These are phyloP conservation scores for Kregervanrija delftensis DNA, from an alignment of 805 yeast species.

Conservation along the genomic window DNA sequence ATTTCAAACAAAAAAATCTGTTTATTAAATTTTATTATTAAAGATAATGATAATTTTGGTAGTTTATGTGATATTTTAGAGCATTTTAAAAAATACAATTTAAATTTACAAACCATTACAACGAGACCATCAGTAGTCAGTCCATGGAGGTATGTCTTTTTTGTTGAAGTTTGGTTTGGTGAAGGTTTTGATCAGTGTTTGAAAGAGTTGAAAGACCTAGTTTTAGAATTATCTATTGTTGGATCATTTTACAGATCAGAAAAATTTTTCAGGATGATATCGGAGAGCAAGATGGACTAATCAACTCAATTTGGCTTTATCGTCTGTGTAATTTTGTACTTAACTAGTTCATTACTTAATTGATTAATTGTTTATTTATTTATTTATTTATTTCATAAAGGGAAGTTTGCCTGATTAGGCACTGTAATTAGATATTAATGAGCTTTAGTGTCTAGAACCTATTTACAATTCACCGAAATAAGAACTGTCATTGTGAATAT, in stretches of 20 bases:
- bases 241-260: slow-evolving; percentile 36
- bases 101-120: slow-evolving; percentile 65
- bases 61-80: slow-evolving; percentile 61
- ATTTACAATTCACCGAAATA: too few relatives aligned
- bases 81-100: slow-evolving; percentile 44
- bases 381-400: too few relatives aligned
- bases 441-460: too few relatives aligned
- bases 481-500: too few relatives aligned
- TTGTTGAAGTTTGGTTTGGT: slow-evolving; percentile 54
- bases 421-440: too few relatives aligned
- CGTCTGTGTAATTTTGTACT: too few relatives aligned
- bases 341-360: too few relatives aligned
- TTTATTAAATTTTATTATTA: slow-evolving; percentile 58
- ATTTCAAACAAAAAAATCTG: slow-evolving; percentile 32
- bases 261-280: slow-evolving; percentile 22
- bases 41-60: slow-evolving; percentile 61
- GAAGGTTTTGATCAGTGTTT: slow-evolving; percentile 29
- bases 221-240: slow-evolving; percentile 47
- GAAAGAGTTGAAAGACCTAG: slow-evolving; percentile 34
- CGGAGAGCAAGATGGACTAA: neutral
- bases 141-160: slow-evolving; percentile 80
- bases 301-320: too few relatives aligned
- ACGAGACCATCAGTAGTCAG: slow-evolving; percentile 66
- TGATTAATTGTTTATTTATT: too few relatives aligned
- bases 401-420: too few relatives aligned